Percentiles rank a stretch among this genome's conserved stretches.
Evolutionary conservation across 23 red algal species (phyloP).

Genomic region (Gracilaria domingensis): DNA sequence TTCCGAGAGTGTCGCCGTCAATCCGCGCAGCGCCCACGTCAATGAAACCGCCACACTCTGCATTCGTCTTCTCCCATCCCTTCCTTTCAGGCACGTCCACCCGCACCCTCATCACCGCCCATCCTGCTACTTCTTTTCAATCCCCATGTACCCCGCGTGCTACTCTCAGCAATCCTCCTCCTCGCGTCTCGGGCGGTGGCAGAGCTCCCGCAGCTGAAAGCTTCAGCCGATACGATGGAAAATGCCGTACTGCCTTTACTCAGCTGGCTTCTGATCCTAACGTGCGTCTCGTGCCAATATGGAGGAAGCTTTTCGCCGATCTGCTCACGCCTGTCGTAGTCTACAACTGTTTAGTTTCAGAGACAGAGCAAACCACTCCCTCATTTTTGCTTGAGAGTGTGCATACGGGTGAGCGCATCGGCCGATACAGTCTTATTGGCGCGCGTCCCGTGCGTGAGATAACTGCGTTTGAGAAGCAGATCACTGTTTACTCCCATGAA

Average conservation of each 20-base stretch:
- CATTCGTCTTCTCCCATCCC: background rate
- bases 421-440: constrained; percentile 93
- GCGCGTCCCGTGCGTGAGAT: constrained; percentile 72
- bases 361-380: constrained; percentile 60
- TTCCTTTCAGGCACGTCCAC: background rate
- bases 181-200: constrained; percentile 34
- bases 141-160: constrained; percentile 15
- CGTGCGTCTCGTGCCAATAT: constrained; percentile 87
- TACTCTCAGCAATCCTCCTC: constrained; percentile 7
- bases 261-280: constrained; percentile 67
- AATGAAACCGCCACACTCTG: background rate
- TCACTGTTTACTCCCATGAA: constrained; percentile 48
- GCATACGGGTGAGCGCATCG: constrained; percentile 76
- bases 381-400: constrained; percentile 96
- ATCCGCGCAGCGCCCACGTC: background rate
- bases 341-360: constrained; percentile 83
- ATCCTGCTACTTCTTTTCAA: background rate
- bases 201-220: constrained; percentile 27
- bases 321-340: constrained; percentile 90
- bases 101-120: background rate
- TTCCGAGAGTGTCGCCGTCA: background rate
- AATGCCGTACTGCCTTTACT: constrained; percentile 3
- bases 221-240: constrained; percentile 42
- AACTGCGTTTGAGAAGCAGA: constrained; percentile 46
- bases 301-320: constrained; percentile 87